Evolutionary conservation across 1,284 basidiomycete species (phyloP), one percentile per base, ranked within the genome.

Genomic region (Sporisorium exsertum): DNA sequence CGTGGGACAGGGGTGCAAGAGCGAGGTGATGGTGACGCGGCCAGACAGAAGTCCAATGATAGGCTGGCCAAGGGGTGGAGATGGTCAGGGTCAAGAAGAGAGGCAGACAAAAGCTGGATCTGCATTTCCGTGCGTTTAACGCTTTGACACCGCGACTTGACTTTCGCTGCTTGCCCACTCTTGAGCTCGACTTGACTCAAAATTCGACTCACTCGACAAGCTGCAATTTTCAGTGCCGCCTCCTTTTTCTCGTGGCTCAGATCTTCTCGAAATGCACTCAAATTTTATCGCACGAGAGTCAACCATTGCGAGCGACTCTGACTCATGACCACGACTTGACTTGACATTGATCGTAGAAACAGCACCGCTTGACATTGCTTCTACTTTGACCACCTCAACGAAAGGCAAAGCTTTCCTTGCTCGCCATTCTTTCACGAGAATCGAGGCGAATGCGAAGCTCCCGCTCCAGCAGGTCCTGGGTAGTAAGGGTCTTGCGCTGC

Each of bases 401-500:
- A 52, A 33, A 35, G 32, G n/a, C 50, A 35, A 20, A 24, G 50
- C 50, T 12, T 12, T 51, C n/a, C 2, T 20, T 46, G 12, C 1
- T 53, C 43, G 15, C 35, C 13, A 2, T 16, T 35, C 15, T 7
- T 6, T 58, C 47, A 58, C 24, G 37, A 15, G 42, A 69, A 69
- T 22, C 61, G 60, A 47, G 61, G 42, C 24, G 57, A 45, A 32
- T 51, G 56, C 6, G 50, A 27, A 7, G 20, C 46, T 29, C 55
- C 59, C 22, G 46, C 26, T 10, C 43, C 47, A n/a, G 24, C 27
- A n/a, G 61, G 22, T 15, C 61, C 67, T 47, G 68, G 62, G 52
- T 71, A 71, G 50, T 62, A 71, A 13, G 63, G 54, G 29, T 62
- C 55, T 18, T 62, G 68, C 33, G 22, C 43, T 4, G 32, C 33